phyloP scores from a whole-genome alignment of 352 stramenopile genomes.

The Pythium phragmitis region DNA sequence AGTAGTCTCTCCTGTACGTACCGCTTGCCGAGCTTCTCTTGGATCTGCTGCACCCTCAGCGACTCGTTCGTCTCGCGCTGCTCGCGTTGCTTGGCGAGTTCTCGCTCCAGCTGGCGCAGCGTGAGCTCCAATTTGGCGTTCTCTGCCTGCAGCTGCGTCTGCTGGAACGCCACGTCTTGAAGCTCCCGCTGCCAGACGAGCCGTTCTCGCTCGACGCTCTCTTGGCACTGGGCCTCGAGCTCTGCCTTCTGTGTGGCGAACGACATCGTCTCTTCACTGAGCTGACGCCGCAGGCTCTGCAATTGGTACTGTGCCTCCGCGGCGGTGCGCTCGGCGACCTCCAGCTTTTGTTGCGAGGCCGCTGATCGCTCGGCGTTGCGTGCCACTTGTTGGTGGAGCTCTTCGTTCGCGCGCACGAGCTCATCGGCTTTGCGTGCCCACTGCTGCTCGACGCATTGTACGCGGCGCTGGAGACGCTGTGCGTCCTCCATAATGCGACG shows the following conservation, averaged over 20 bases:
- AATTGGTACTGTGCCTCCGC: constrained; percentile 38
- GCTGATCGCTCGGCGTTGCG: constrained; percentile 16
- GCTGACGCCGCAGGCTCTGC: constrained; percentile 42
- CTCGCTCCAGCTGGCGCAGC: constrained; percentile 58
- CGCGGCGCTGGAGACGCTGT: constrained; percentile 39
- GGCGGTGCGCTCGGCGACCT: constrained; percentile 28
- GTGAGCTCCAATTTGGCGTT: constrained; percentile 59
- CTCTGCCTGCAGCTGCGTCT: constrained; percentile 50
- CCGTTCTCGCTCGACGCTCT: constrained; percentile 46
- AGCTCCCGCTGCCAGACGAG: constrained; percentile 62
- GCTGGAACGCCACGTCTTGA: constrained; percentile 45
- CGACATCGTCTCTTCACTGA: constrained; percentile 31
- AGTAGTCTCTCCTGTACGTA: constrained; percentile 11
- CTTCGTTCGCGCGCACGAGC: constrained; percentile 39
- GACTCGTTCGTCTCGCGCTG: constrained; percentile 42
- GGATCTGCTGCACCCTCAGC: constrained; percentile 39
- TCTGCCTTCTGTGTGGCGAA: constrained; percentile 31
- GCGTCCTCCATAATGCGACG: constrained; percentile 43
- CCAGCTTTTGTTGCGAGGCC: constrained; percentile 25
- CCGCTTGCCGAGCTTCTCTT: constrained; percentile 43
- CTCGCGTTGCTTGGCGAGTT: constrained; percentile 55
- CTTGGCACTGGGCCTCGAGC: constrained; percentile 34
- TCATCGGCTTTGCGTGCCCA: constrained; percentile 49
- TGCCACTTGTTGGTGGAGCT: constrained; percentile 32
- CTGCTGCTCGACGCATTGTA: constrained; percentile 36